phyloP scores from a whole-genome alignment of 1,284 basidiomycete genomes.

The Gymnopus androsaceus region DNA sequence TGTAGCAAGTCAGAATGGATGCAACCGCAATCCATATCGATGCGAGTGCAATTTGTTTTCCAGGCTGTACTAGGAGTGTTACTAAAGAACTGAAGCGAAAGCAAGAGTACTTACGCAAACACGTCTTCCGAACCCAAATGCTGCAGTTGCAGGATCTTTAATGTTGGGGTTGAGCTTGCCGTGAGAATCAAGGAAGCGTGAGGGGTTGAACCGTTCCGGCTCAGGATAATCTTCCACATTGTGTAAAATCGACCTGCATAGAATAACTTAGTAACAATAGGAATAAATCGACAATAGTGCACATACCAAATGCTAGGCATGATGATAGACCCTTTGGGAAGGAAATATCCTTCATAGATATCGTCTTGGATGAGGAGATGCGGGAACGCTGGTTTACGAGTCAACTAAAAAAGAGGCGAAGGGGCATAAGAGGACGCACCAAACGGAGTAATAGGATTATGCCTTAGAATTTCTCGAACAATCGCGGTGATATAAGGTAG shows the following conservation, averaged over 20 bases:
- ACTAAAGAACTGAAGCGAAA: background rate
- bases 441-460: slow-evolving; percentile 17
- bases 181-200: background rate
- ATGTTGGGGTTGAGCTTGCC: background rate
- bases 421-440: slow-evolving; percentile 1
- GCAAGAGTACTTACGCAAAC: background rate
- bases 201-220: background rate
- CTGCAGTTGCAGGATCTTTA: slow-evolving; percentile 5
- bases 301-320: slow-evolving; percentile 12
- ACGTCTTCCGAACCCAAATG: slow-evolving; percentile 15
- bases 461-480: slow-evolving; percentile 16
- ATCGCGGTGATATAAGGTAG: slow-evolving; percentile 18
- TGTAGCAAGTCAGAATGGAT: slow-evolving; percentile 23
- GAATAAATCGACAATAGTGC: background rate
- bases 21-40: slow-evolving; percentile 24
- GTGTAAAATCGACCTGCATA: background rate
- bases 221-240: slow-evolving; percentile 7
- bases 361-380: slow-evolving; percentile 9
- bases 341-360: slow-evolving; percentile 12
- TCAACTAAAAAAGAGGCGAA: background rate
- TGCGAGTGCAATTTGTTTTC: slow-evolving; percentile 23
- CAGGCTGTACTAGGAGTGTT: slow-evolving; percentile 8
- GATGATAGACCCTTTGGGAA: slow-evolving; percentile 9
- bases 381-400: slow-evolving; percentile 2
- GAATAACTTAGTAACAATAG: background rate